Conservation (phyloP, 2,329 filamentous ascomycete species). For the Daldinia sp. region DNA sequence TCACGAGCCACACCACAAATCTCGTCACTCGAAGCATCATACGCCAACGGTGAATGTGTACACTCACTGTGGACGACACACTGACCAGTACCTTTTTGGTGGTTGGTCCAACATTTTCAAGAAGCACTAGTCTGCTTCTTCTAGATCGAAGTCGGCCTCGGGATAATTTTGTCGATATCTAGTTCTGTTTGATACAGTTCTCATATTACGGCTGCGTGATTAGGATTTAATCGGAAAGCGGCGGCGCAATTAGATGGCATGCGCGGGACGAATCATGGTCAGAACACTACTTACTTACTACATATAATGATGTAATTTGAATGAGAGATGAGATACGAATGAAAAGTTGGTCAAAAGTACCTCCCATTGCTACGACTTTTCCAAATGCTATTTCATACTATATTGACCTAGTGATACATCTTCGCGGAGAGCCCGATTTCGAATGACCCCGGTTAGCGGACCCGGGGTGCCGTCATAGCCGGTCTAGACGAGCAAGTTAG, state of each 20-base stretch:
- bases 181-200: conserved; percentile 27
- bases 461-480: not conserved
- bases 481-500: not conserved
- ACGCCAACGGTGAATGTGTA: conserved; percentile 59
- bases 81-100: conserved; percentile 61
- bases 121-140: conserved; percentile 32
- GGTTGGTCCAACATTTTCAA: conserved; percentile 57
- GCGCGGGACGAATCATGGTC: conserved; percentile 11
- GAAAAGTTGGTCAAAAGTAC: not conserved
- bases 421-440: not conserved
- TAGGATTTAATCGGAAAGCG: conserved; percentile 19
- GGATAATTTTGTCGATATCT: not conserved
- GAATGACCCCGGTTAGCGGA: not conserved
- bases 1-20: conserved; percentile 22
- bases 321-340: conserved; percentile 27
- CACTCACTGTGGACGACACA: conserved; percentile 64
- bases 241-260: conserved; percentile 2
- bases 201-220: conserved; percentile 4
- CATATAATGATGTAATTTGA: conserved; percentile 18
- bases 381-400: not conserved
- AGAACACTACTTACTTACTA: conserved; percentile 5
- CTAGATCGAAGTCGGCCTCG: not conserved
- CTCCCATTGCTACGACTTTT: not conserved
- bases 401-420: not conserved
- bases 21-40: conserved; percentile 43